A percentile compares a stretch with the other conserved stretches of the same genome.
phyloP scores from a whole-genome alignment of 2,329 filamentous ascomycete genomes.

The Kalaharituber pfeilii region DNA sequence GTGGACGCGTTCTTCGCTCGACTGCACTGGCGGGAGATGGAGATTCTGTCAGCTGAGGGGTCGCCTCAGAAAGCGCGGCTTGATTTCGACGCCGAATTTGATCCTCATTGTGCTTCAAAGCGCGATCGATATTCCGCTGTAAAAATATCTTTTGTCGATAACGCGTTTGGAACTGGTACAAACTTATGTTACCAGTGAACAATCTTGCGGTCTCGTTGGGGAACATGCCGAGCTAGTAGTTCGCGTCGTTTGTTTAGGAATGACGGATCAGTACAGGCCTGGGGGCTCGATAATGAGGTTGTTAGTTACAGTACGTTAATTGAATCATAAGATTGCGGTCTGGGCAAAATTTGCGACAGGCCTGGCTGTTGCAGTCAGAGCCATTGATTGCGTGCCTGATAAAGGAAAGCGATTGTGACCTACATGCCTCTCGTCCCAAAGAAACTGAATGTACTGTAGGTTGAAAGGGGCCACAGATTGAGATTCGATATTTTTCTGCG shows the following conservation, averaged over 20 bases:
- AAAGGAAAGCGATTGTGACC: too few relatives aligned
- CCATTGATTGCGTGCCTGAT: too few relatives aligned
- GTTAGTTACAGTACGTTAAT: neutral
- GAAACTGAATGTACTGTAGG: too few relatives aligned
- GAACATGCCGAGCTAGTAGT: neutral
- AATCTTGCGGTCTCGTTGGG: slow-evolving; percentile 1
- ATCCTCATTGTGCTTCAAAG: slow-evolving; percentile 11
- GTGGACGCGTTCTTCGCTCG: slow-evolving; percentile 5
- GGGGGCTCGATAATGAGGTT: neutral
- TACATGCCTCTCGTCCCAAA: too few relatives aligned
- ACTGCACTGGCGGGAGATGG: slow-evolving; percentile 1
- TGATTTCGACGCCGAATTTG: neutral
- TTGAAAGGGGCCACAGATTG: too few relatives aligned
- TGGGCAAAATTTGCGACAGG: too few relatives aligned
- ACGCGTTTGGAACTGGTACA: slow-evolving; percentile 14
- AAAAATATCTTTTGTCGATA: slow-evolving; percentile 12
- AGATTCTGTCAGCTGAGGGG: neutral
- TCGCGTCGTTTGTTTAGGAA: neutral
- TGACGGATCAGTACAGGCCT: neutral
- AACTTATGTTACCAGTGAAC: slow-evolving; percentile 15
- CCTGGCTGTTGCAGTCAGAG: too few relatives aligned
- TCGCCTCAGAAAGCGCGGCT: neutral
- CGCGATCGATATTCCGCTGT: slow-evolving; percentile 14
- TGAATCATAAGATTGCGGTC: too few relatives aligned
- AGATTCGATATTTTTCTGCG: too few relatives aligned